These are phyloP conservation scores for Russula earlei DNA, from an alignment of 768 basidiomycete species.

Conservation along the genomic window DNA sequence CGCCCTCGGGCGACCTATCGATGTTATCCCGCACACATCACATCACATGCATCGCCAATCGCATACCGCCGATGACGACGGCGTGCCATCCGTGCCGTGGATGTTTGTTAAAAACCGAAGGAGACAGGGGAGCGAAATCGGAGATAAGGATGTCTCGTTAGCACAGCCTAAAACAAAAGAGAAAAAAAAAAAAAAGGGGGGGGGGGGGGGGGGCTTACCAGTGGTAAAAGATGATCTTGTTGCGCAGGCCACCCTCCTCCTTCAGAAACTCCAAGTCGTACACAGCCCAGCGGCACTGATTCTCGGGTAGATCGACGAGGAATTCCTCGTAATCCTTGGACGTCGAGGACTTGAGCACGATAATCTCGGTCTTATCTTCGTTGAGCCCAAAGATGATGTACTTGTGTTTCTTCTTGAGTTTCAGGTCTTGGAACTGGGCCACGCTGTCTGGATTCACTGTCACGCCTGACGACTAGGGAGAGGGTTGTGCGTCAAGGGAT, in stretches of 20 bases:
- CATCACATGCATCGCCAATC: too few relatives aligned
- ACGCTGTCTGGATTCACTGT: conserved; percentile 50
- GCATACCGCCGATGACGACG: too few relatives aligned
- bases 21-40: not conserved
- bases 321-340: conserved; percentile 60
- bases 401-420: conserved; percentile 66
- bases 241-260: conserved; percentile 66
- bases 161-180: not conserved
- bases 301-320: conserved; percentile 58
- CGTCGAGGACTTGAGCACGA: conserved; percentile 58
- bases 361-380: conserved; percentile 54
- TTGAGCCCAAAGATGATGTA: conserved; percentile 78
- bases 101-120: too few relatives aligned
- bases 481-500: not conserved
- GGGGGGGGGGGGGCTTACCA: too few relatives aligned
- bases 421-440: conserved; percentile 53
- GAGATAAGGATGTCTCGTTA: too few relatives aligned
- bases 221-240: conserved; percentile 74
- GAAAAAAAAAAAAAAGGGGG: not conserved
- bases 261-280: conserved; percentile 84
- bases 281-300: conserved; percentile 78
- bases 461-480: conserved; percentile 57
- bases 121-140: too few relatives aligned
- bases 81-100: too few relatives aligned
- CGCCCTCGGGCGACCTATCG: conserved; percentile 76